Base-by-base conservation (phyloP, 495 filamentous ascomycete genomes). In the Penicillium manginii region DNA sequence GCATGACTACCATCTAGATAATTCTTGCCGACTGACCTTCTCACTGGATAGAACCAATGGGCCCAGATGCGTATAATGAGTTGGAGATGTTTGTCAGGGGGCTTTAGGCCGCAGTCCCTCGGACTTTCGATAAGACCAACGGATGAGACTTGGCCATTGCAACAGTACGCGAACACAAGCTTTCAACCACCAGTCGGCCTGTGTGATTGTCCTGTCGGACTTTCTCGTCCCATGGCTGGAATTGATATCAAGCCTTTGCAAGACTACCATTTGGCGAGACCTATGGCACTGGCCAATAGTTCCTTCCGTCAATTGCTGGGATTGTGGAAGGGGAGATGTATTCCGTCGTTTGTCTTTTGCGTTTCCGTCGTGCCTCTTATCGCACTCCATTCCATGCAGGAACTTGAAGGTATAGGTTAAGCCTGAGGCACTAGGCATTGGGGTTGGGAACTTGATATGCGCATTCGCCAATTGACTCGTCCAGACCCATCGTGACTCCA, bases 171-270 rank as follows among this genome's bases (percentile, higher is more conserved):
- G 35, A 29, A 35, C 29, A 23, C 52, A 60, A 60, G 58, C 46
- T 45, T 31, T 49, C 29, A 2, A 32, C 46, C 46, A 37, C 52
- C 19, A 50, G 45, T 17, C 31, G 50, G 59, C 54, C 54, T 49
- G 59, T 58, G 59, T 54, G 26, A 33, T 37, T 53, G 53, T 42
- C 48, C 59, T 54, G 54, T 48, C 59, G 54, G 54, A 42, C 42
- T 23, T 50, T 50, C 50, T n/a, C 21, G 40, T 50, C 50, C 14
- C 21, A n/a, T 17, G 40, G 17, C 40, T 43, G 40, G 8, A 43
- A 9, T 17, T 18, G 40, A 18, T 18, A 43, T 43, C 1, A 19
- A 9, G 15, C 15, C 11, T 5, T n/a, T 39, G 35, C 17, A 17
- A 18, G 40, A 43, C 1, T 43, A 29, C 26, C 1, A 29, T 8